Evolutionary conservation across 257 asterid genomes (phyloP).

Genomic region (Henckelia pumila): DNA sequence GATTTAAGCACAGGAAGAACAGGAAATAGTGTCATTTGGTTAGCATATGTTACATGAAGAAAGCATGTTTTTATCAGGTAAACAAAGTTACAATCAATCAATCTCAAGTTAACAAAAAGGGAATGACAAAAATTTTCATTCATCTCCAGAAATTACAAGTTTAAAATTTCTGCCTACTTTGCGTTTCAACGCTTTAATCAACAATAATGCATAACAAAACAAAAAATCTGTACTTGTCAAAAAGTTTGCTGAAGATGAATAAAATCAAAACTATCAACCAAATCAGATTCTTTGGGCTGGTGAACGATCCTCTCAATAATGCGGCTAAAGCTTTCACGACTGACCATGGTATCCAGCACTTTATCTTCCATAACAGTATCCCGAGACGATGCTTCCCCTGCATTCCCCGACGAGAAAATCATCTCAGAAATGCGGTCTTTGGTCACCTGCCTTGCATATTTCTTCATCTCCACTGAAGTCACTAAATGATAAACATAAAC

Average conservation of each 20-base stretch:
- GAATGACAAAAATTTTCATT: no score
- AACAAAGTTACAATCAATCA: no score
- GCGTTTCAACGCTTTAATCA: no score
- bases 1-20: no score
- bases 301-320: conserved; percentile 47
- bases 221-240: no score
- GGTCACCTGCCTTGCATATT: conserved; percentile 26
- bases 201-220: no score
- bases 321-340: conserved; percentile 17
- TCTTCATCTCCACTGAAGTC: conserved; percentile 45
- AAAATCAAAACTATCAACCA: conserved; percentile 28
- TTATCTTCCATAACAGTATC: conserved; percentile 35
- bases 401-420: conserved; percentile 41
- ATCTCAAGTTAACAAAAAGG: no score
- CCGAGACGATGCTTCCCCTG: background rate
- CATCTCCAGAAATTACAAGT: no score
- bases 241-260: conserved; percentile 16
- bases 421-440: conserved; percentile 42
- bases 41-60: no score
- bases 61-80: no score
- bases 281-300: conserved; percentile 50
- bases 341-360: conserved; percentile 57
- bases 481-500: conserved; percentile 69
- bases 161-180: no score
- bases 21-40: no score